These are phyloP conservation scores for Leishmania braziliensis DNA, from an alignment of 208 protist genomes.

Conservation along the genomic window DNA sequence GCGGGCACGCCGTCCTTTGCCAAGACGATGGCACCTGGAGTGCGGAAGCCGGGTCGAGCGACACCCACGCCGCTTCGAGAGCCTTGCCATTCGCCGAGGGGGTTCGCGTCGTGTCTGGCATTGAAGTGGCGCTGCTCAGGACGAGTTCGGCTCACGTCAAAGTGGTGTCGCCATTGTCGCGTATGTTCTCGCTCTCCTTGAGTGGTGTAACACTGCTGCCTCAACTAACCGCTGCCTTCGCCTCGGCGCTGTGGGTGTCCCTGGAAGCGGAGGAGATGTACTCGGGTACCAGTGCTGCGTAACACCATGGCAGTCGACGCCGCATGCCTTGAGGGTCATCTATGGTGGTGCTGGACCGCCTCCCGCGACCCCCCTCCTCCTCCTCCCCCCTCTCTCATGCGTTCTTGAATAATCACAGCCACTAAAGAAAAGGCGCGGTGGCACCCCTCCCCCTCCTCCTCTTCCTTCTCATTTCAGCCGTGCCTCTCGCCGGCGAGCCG, in stretches of 20 bases:
- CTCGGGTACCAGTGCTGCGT: slow-evolving; percentile 1
- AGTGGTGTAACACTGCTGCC: not conserved
- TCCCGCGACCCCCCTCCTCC: not conserved
- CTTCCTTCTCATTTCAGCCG: not conserved
- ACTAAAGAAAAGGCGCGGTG: not conserved
- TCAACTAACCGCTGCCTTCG: slow-evolving; percentile 9
- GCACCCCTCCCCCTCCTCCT: not conserved
- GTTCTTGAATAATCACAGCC: not conserved
- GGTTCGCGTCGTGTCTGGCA: slow-evolving; percentile 12
- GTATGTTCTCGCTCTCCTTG: slow-evolving; percentile 1
- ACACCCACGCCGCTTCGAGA: not conserved
- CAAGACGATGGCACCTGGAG: not conserved
- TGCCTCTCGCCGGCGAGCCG: not conserved
- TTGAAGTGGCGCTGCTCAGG: not conserved
- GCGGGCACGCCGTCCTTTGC: slow-evolving; percentile 22
- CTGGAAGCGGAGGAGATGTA: slow-evolving; percentile 21
- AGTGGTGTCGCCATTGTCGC: not conserved
- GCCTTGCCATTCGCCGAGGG: not conserved
- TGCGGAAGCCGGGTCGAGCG: not conserved
- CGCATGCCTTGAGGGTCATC: not conserved
- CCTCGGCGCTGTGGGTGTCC: slow-evolving; percentile 24
- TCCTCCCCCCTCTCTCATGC: not conserved
- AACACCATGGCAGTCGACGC: not conserved
- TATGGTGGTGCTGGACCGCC: not conserved
- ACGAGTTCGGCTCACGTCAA: not conserved